phyloP scores from a whole-genome alignment of 2,329 filamentous ascomycete species.

The Chrysoporthe puriensis region DNA sequence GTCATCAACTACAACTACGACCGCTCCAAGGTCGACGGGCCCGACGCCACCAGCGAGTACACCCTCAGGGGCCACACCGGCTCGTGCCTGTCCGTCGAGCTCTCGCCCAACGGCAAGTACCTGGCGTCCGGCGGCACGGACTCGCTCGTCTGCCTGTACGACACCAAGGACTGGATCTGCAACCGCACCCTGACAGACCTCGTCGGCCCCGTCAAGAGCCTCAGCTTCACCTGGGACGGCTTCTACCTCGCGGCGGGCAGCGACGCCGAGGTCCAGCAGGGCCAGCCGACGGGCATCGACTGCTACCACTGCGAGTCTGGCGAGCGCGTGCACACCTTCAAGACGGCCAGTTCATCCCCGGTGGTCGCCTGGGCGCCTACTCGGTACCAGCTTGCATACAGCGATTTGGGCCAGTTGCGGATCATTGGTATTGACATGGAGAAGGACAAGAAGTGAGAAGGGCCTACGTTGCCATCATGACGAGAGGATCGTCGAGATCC shows the following conservation, averaged over 20 bases:
- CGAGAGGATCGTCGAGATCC: not conserved
- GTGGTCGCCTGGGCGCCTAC: constrained; percentile 78
- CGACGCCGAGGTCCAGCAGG: constrained; percentile 44
- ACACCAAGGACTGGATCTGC: constrained; percentile 78
- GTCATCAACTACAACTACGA: constrained; percentile 51
- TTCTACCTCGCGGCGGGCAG: constrained; percentile 75
- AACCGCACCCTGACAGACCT: constrained; percentile 71
- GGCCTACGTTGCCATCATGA: not conserved
- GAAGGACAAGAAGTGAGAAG: constrained; percentile 45
- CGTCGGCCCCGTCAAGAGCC: constrained; percentile 69
- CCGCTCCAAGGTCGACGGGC: constrained; percentile 40
- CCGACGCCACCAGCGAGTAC: constrained; percentile 51
- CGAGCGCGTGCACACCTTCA: constrained; percentile 72
- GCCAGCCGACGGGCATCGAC: constrained; percentile 66
- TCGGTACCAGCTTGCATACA: constrained; percentile 74
- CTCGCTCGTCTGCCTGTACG: constrained; percentile 76
- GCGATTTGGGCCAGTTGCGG: constrained; percentile 68
- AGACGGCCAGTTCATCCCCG: constrained; percentile 65
- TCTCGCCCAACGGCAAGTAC: constrained; percentile 72
- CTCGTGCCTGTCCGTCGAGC: constrained; percentile 67
- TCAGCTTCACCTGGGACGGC: constrained; percentile 79
- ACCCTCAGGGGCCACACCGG: constrained; percentile 74
- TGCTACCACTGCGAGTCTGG: constrained; percentile 75
- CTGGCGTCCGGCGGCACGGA: constrained; percentile 77
- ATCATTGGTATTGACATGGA: constrained; percentile 63